Conservation (phyloP, 2,329 filamentous ascomycete species). For the Verticillium klebahnii region DNA sequence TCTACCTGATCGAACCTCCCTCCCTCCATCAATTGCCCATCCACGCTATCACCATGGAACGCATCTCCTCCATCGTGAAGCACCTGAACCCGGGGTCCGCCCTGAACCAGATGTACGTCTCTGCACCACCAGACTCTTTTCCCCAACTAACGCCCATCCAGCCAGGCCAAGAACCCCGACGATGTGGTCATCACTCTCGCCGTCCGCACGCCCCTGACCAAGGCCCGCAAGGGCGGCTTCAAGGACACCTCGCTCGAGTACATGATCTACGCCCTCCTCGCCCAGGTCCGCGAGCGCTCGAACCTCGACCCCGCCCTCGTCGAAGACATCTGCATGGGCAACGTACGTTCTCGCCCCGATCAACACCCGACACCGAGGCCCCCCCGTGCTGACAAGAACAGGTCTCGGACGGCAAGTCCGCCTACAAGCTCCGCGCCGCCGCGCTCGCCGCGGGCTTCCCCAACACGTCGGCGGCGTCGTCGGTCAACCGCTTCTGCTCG, state of each 20-base stretch:
- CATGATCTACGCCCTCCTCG: slow-evolving; percentile 76
- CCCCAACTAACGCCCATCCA: slow-evolving; percentile 29
- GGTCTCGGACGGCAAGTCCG: slow-evolving; percentile 74
- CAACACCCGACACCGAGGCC: neutral
- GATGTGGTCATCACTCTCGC: slow-evolving; percentile 96
- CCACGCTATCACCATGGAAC: slow-evolving; percentile 62
- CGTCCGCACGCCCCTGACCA: slow-evolving; percentile 81
- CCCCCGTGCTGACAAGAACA: slow-evolving; percentile 38
- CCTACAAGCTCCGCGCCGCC: slow-evolving; percentile 88
- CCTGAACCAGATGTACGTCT: slow-evolving; percentile 70
- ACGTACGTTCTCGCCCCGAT: slow-evolving; percentile 47
- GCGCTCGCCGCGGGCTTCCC: slow-evolving; percentile 89
- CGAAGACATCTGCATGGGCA: slow-evolving; percentile 89
- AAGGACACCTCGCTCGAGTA: slow-evolving; percentile 92
- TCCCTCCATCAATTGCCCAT: neutral
- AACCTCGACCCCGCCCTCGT: slow-evolving; percentile 76
- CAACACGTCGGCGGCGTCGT: slow-evolving; percentile 76
- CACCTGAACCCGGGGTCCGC: slow-evolving; percentile 74
- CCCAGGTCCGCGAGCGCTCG: slow-evolving; percentile 67
- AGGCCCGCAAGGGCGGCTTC: slow-evolving; percentile 87
- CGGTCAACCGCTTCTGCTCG: slow-evolving; percentile 94
- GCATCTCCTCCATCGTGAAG: slow-evolving; percentile 81
- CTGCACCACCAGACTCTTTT: neutral
- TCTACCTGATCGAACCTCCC: neutral
- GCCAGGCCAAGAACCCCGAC: slow-evolving; percentile 87